Conservation (phyloP, 305 asterid genomes). For the Fraxinus xanthoxyloides region DNA sequence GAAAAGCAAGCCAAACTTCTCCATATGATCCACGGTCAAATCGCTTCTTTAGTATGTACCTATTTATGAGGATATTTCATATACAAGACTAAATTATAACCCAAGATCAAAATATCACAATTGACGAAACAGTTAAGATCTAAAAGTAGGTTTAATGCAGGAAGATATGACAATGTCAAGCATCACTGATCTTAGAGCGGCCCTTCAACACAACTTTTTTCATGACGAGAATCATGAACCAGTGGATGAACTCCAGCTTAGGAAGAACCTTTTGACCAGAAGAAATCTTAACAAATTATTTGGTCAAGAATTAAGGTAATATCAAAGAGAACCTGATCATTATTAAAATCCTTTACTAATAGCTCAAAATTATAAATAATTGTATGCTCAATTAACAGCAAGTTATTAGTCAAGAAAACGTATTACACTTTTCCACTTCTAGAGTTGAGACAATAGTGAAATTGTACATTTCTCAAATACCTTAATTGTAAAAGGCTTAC, state of each 20-base stretch:
- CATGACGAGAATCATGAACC: not conserved
- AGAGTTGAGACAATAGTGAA: not conserved
- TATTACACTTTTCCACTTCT: not conserved
- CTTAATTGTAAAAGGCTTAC: not conserved
- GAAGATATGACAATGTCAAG: not conserved
- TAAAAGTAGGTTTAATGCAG: not conserved
- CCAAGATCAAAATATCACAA: not conserved
- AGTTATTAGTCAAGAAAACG: conserved; percentile 6
- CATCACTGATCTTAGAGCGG: not conserved
- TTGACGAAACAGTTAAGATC: conserved; percentile 1
- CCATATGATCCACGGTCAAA: conserved; percentile 97
- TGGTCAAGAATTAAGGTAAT: not conserved
- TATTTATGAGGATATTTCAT: conserved; percentile 21
- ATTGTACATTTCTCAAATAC: not conserved
- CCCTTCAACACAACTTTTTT: not conserved
- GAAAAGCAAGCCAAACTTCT: conserved; percentile 99
- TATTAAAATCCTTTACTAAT: not conserved
- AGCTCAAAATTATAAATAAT: not conserved
- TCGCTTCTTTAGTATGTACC: conserved; percentile 93
- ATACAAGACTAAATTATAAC: not conserved
- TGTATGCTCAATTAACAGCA: not conserved
- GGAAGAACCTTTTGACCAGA: not conserved
- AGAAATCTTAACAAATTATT: not conserved
- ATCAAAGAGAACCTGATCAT: not conserved
- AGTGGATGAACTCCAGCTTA: not conserved